These are phyloP conservation scores for Colletotrichum coccodes DNA, from an alignment of 2,329 filamentous ascomycete genomes.

Conservation along the genomic window DNA sequence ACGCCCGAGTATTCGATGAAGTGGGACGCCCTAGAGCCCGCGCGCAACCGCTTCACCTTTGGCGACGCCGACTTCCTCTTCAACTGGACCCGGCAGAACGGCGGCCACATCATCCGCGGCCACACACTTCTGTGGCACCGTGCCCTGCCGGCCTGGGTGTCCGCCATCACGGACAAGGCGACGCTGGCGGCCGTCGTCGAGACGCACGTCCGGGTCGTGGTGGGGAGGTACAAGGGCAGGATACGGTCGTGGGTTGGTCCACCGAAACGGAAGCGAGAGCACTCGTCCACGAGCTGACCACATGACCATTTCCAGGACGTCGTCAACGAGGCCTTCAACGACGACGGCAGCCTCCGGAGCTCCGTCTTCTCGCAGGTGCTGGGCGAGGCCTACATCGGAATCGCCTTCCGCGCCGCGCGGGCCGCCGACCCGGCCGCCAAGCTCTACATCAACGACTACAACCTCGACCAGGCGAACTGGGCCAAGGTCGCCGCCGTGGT, in stretches of 20 bases:
- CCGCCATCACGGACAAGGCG: constrained; percentile 59
- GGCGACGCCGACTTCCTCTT: constrained; percentile 67
- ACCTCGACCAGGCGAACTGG: constrained; percentile 70
- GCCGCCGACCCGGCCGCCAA: constrained; percentile 73
- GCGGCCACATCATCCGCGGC: constrained; percentile 67
- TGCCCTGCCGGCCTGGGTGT: constrained; percentile 69
- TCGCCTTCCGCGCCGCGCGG: constrained; percentile 76
- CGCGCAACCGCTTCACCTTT: constrained; percentile 64
- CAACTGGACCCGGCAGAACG: constrained; percentile 64
- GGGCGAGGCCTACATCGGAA: constrained; percentile 75
- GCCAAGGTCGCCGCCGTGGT: constrained; percentile 68
- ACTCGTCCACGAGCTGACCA: not conserved
- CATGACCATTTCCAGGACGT: constrained; percentile 57
- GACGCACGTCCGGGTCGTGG: constrained; percentile 68
- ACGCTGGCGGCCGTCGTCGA: constrained; percentile 66
- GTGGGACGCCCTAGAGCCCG: constrained; percentile 68
- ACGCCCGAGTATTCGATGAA: constrained; percentile 79
- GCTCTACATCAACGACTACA: constrained; percentile 82
- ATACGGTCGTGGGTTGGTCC: constrained; percentile 63
- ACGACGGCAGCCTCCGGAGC: constrained; percentile 67
- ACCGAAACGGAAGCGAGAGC: not conserved
- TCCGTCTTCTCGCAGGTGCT: constrained; percentile 75
- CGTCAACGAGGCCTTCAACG: constrained; percentile 72
- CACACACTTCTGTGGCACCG: constrained; percentile 75
- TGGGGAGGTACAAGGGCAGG: constrained; percentile 70